A percentile compares a stretch with the other conserved stretches of the same genome.
These are phyloP conservation scores for Euphorbia peplus DNA, from an alignment of 345 rosid genomes.

Conservation along the genomic window DNA sequence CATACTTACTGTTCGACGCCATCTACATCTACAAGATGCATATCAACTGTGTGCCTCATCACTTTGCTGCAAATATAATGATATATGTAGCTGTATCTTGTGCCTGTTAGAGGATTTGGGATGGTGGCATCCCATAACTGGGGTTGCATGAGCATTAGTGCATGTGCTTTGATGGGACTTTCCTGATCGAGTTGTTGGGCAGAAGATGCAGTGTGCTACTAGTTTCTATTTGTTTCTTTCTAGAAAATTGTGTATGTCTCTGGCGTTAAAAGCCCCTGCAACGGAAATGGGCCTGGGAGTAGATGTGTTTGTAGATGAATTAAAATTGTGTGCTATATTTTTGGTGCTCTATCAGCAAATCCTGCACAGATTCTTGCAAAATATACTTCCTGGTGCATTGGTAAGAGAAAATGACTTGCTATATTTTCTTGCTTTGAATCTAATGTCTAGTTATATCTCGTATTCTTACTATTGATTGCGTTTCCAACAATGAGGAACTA, in stretches of 20 bases:
- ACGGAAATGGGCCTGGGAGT: slow-evolving; percentile 59
- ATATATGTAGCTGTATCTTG: slow-evolving; percentile 19
- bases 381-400: slow-evolving; percentile 62
- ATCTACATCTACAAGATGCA: neutral
- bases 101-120: slow-evolving; percentile 29
- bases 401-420: slow-evolving; percentile 58
- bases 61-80: slow-evolving; percentile 5
- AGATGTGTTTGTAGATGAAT: slow-evolving; percentile 54
- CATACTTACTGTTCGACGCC: neutral
- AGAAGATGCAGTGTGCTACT: slow-evolving; percentile 23
- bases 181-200: slow-evolving; percentile 34
- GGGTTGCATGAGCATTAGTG: slow-evolving; percentile 30
- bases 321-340: slow-evolving; percentile 52
- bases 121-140: slow-evolving; percentile 14
- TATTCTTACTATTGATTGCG: slow-evolving; percentile 19
- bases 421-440: slow-evolving; percentile 21
- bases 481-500: slow-evolving; percentile 24
- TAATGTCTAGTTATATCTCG: slow-evolving; percentile 15
- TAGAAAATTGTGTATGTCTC: slow-evolving; percentile 32
- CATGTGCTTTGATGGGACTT: slow-evolving; percentile 28
- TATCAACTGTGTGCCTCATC: neutral
- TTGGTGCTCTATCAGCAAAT: slow-evolving; percentile 58
- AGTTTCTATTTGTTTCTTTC: slow-evolving; percentile 31
- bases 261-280: slow-evolving; percentile 50
- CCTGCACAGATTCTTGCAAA: slow-evolving; percentile 73